Evolutionary conservation across 108 stramenopile species (phyloP), one percentile per base, ranked within the genome.

Genomic region (Fistulifera pelliculosa): DNA sequence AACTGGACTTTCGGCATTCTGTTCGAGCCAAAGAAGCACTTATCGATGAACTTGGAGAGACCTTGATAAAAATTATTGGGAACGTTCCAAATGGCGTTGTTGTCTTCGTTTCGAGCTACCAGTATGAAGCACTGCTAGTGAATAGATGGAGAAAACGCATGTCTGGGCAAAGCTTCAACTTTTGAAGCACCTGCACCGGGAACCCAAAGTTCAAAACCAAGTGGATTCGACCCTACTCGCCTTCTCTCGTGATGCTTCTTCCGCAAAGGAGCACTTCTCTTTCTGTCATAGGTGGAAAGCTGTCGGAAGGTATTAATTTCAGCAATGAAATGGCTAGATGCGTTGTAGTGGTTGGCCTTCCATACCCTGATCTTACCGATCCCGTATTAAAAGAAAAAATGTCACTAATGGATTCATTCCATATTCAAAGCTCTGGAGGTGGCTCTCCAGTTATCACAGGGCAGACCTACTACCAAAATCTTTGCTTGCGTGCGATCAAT

Each of bases 221-320:
- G 71, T 93, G 14, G 95, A 96, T 41, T 54, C 55, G 35, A 68
- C 87, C n/a, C 66, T 98, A 38, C 47, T 58, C 10, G 53, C 45
- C 38, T 96, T 81, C 52, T 71, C 81, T 24, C 43, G 52, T 0
- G 76, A 83, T 24, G 85, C 72, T 17, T 70, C 65, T 15, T 52
- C 47, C 27, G 60, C 12, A 21, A 38, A 7, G 98, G 98, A 6
- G 94, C 90, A 12, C 25, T 97, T 19, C 73, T 99, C 22, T 98
- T 19, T 93, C 87, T 35, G 97, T 99, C 0, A 79, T 98, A 47
- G 97, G 97, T 24, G 99, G 97, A 7, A 98, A 98, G 64, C 83
- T 99, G 62, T 90, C 87, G 48, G 99, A 99, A 68, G 99, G 99
- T 6, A 97, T 99, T 75, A 99, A 99, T 55, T 98, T 99, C 73